phyloP scores from a whole-genome alignment of 1,284 basidiomycete species.

The Sutorius eximius region DNA sequence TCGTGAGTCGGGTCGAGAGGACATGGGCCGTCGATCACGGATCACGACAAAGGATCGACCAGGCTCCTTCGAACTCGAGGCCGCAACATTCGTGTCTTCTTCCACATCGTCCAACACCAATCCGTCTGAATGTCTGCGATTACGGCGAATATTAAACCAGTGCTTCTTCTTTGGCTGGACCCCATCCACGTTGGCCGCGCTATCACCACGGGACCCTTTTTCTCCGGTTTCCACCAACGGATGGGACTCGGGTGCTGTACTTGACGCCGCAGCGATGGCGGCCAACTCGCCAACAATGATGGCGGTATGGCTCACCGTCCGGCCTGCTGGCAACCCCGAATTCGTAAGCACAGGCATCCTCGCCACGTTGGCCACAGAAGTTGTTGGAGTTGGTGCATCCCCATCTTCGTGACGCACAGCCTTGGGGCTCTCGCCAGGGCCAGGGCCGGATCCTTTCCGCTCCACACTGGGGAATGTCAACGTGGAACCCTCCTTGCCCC shows the following conservation, averaged over 20 bases:
- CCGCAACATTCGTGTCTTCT: slow-evolving; percentile 37
- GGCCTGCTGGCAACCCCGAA: slow-evolving; percentile 55
- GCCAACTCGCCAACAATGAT: slow-evolving; percentile 48
- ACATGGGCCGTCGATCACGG: slow-evolving; percentile 48
- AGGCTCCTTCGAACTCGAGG: slow-evolving; percentile 31
- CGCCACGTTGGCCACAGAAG: slow-evolving; percentile 49
- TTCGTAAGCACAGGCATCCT: slow-evolving; percentile 39
- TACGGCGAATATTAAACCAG: slow-evolving; percentile 66
- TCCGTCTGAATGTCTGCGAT: slow-evolving; percentile 61
- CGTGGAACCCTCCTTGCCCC: slow-evolving; percentile 43
- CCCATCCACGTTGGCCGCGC: slow-evolving; percentile 36
- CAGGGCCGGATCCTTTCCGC: slow-evolving; percentile 35
- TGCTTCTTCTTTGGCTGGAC: slow-evolving; percentile 56
- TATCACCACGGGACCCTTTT: slow-evolving; percentile 17
- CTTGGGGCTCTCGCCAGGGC: slow-evolving; percentile 23
- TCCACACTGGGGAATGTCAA: slow-evolving; percentile 67
- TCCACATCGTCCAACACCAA: slow-evolving; percentile 31
- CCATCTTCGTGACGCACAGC: slow-evolving; percentile 29
- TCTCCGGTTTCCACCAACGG: slow-evolving; percentile 20
- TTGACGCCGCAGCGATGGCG: slow-evolving; percentile 13
- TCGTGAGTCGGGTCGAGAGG: slow-evolving; percentile 34
- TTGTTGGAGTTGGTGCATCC: slow-evolving; percentile 51
- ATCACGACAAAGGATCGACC: slow-evolving; percentile 69
- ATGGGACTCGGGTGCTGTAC: slow-evolving; percentile 18
- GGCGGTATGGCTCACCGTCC: slow-evolving; percentile 79